Percentiles rank a stretch among this genome's conserved stretches.
Evolutionary conservation across 2,329 filamentous ascomycete species (phyloP).

Genomic region (Trichophyton simii): DNA sequence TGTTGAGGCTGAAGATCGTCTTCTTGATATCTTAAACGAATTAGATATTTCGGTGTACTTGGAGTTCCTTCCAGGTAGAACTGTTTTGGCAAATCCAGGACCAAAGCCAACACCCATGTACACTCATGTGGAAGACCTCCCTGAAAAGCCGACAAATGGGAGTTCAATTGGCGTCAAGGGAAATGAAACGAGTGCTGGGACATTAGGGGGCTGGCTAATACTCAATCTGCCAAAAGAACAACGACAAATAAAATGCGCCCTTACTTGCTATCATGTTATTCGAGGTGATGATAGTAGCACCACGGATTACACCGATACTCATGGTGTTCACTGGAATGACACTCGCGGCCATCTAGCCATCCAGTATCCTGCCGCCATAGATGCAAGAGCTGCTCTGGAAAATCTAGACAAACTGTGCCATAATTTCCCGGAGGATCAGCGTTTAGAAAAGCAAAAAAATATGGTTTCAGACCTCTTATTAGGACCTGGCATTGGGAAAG

Average conservation of each 20-base stretch:
- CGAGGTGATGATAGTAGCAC: not conserved
- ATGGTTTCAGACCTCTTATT: not conserved
- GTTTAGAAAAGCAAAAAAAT: not conserved
- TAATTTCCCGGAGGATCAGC: not conserved
- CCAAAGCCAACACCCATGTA: not conserved
- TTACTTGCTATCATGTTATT: slow-evolving; percentile 8
- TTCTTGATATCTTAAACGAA: not conserved
- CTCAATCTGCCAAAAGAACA: slow-evolving; percentile 4
- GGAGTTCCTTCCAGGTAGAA: slow-evolving; percentile 1
- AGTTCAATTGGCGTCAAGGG: slow-evolving; percentile 4
- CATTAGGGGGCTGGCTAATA: slow-evolving; percentile 7
- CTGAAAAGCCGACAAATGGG: slow-evolving; percentile 2
- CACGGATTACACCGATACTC: not conserved
- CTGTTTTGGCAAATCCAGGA: not conserved
- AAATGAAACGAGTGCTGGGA: not conserved
- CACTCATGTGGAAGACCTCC: not conserved
- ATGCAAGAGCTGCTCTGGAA: not conserved
- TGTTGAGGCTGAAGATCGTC: not conserved
- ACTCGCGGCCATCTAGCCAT: not conserved
- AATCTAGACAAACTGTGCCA: not conserved
- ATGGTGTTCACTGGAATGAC: not conserved
- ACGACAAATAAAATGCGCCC: not conserved
- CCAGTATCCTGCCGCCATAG: slow-evolving; percentile 4
- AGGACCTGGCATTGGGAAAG: not conserved
- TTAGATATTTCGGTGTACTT: not conserved